Evolutionary conservation across 2,329 filamentous ascomycete genomes (phyloP), one percentile per base, ranked within the genome.

Genomic region (Ophiocordyceps unilateralis): DNA sequence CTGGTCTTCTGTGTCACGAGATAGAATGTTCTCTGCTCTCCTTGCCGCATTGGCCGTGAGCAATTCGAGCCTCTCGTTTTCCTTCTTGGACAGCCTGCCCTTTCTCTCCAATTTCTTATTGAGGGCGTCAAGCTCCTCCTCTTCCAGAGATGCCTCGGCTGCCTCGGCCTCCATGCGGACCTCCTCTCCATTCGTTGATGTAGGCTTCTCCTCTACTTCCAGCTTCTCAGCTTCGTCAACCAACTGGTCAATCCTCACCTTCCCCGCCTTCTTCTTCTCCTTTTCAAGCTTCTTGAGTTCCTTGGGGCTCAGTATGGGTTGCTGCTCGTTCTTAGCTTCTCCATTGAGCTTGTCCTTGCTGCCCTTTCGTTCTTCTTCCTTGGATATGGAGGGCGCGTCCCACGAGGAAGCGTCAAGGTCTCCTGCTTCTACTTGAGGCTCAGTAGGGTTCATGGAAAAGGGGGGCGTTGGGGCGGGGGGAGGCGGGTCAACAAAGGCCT

Each of bases 261-360:
- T 54, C 58, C 62, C 34, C 14, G 58, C 58, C 51, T 65, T 65
- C 24, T 60, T 62, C 53, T 64, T 66, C 49, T 67, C 61, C 51
- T 67, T 67, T 42, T 71, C 68, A 20, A 69, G 66, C 51, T 69
- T 69, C 50, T 68, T 66, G 17, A 66, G 61, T 50, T 72, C 69
- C 46, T 67, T 71, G 49, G 68, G 67, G 53, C 54, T 65, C 37
- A 71, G 56, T 52, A 66, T 70, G 9, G 60, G 58, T 43, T 64
- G 61, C 46, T 67, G 61, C 28, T 63, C 56, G 39, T 61, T 59
- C 41, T 52, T 50, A 12, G 52, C 47, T 45, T 65, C 60, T 26
- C 61, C 55, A 40, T 61, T 62, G 37, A 63, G 55, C 49, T 62
- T 64, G 28, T 64, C 64, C 59, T 36, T 62, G 55, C 41, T 61